phyloP scores from a whole-genome alignment of 805 yeast genomes.

The Candida taoyuanica region DNA sequence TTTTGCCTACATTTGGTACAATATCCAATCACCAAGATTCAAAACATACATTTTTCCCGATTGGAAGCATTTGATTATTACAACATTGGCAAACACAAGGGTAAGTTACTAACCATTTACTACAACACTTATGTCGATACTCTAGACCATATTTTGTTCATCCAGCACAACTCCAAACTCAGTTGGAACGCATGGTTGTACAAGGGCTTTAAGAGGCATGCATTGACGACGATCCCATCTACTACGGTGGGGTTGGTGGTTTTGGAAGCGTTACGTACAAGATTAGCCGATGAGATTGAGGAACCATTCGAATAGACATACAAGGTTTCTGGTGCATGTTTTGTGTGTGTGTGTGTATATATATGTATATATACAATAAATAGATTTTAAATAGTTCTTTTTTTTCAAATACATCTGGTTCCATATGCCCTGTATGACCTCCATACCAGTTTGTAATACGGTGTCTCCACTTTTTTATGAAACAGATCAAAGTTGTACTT shows the following conservation, averaged over 20 bases:
- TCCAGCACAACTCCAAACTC: conserved; percentile 49
- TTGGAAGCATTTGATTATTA: conserved; percentile 74
- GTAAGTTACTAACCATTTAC: conserved; percentile 39
- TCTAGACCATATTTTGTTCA: conserved; percentile 49
- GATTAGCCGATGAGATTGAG: conserved; percentile 25
- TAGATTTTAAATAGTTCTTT: conserved; percentile 4
- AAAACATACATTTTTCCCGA: conserved; percentile 71
- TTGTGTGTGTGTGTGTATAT: background rate
- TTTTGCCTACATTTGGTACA: conserved; percentile 70
- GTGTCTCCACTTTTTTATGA: conserved; percentile 19
- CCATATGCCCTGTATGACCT: conserved; percentile 22
- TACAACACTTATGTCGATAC: conserved; percentile 77
- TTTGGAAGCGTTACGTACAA: conserved; percentile 70
- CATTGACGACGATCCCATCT: conserved; percentile 77
- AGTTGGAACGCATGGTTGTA: conserved; percentile 67
- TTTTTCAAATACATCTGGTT: conserved; percentile 16
- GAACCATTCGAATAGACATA: too few species aligned
- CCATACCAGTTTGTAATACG: conserved; percentile 28
- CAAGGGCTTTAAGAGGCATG: conserved; percentile 70
- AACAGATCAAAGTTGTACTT: conserved; percentile 59
- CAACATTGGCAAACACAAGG: conserved; percentile 25
- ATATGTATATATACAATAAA: background rate
- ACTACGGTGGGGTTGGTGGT: conserved; percentile 83
- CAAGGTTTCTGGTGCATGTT: background rate
- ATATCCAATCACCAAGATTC: conserved; percentile 77